A percentile compares a stretch with the other conserved stretches of the same genome.
Evolutionary conservation across 768 basidiomycete species (phyloP).

Genomic region (Podaxis rugospora): DNA sequence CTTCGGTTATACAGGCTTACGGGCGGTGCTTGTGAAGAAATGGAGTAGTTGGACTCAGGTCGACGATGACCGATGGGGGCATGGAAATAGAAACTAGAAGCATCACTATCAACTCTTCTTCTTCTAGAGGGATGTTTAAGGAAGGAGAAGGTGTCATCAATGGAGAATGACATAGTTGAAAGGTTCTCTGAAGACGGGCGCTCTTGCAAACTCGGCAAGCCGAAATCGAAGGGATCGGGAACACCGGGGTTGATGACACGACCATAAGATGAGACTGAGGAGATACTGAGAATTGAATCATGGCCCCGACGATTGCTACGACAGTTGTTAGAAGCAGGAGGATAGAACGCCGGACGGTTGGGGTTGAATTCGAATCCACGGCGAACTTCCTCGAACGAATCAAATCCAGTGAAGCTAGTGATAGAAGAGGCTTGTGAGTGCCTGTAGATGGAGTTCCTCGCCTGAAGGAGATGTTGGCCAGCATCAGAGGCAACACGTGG

Average conservation of each 20-base stretch:
- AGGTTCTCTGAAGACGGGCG: conserved; percentile 58
- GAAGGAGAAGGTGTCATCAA: conserved; percentile 78
- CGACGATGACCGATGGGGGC: conserved; percentile 47
- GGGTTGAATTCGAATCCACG: conserved; percentile 72
- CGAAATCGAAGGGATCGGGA: conserved; percentile 74
- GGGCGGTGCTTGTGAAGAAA: conserved; percentile 55
- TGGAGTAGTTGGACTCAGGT: conserved; percentile 59
- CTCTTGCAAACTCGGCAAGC: conserved; percentile 45
- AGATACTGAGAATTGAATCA: conserved; percentile 68
- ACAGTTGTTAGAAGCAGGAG: conserved; percentile 29
- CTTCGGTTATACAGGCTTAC: conserved; percentile 71
- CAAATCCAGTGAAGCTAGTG: conserved; percentile 66
- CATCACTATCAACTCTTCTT: conserved; percentile 65
- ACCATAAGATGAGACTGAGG: conserved; percentile 78
- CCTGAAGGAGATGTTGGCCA: conserved; percentile 19
- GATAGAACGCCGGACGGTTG: conserved; percentile 63
- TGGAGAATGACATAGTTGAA: conserved; percentile 48
- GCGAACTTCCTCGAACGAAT: conserved; percentile 75
- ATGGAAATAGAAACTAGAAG: conserved; percentile 74
- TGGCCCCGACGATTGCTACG: conserved; percentile 39
- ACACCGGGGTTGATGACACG: conserved; percentile 57
- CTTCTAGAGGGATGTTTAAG: conserved; percentile 28
- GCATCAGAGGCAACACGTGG: conserved; percentile 39
- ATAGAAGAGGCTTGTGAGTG: conserved; percentile 45
- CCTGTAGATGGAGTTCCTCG: conserved; percentile 23